These are phyloP conservation scores for Xylona heveae DNA, from an alignment of 495 filamentous ascomycete genomes.

Conservation along the genomic window DNA sequence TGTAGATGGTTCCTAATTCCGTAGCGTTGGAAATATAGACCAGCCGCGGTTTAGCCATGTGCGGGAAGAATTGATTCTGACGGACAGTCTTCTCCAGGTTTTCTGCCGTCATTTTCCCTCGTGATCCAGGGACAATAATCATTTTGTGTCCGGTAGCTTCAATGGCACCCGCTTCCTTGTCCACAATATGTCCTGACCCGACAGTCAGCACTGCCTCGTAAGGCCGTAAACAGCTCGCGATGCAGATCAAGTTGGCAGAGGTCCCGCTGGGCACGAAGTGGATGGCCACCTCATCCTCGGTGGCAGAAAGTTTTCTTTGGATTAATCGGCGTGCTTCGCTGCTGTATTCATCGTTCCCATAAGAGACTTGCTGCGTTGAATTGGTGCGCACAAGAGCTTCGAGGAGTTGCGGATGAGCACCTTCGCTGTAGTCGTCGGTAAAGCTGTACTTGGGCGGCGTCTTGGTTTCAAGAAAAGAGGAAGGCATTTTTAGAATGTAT, in stretches of 20 bases:
- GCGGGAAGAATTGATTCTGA: constrained; percentile 22
- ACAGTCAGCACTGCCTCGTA: constrained; percentile 23
- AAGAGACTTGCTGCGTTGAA: constrained; percentile 19
- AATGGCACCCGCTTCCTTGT: constrained; percentile 24
- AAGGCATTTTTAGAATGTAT: too few relatives aligned
- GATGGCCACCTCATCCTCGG: constrained; percentile 20
- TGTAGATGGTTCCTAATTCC: constrained; percentile 22
- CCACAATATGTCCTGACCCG: constrained; percentile 20
- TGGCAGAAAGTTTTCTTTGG: constrained; percentile 12
- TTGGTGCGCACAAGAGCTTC: constrained; percentile 20
- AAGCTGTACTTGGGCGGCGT: too few relatives aligned
- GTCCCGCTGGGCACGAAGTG: constrained; percentile 25
- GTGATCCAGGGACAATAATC: constrained; percentile 17
- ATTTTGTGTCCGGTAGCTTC: constrained; percentile 25
- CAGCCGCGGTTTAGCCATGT: constrained; percentile 22
- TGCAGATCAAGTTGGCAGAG: constrained; percentile 22
- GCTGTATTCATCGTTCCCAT: constrained; percentile 19
- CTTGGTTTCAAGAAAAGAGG: too few relatives aligned
- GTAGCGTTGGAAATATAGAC: constrained; percentile 24
- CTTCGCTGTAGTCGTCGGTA: constrained; percentile 25
- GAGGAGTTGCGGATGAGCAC: constrained; percentile 22
- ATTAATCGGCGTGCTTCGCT: constrained; percentile 15
- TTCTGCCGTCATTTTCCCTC: constrained; percentile 20
- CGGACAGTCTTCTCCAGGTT: constrained; percentile 17
- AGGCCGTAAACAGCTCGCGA: constrained; percentile 22